Evolutionary conservation across 2,329 filamentous ascomycete genomes (phyloP), one percentile per base, ranked within the genome.

Genomic region (Trichoderma atrobrunneum): DNA sequence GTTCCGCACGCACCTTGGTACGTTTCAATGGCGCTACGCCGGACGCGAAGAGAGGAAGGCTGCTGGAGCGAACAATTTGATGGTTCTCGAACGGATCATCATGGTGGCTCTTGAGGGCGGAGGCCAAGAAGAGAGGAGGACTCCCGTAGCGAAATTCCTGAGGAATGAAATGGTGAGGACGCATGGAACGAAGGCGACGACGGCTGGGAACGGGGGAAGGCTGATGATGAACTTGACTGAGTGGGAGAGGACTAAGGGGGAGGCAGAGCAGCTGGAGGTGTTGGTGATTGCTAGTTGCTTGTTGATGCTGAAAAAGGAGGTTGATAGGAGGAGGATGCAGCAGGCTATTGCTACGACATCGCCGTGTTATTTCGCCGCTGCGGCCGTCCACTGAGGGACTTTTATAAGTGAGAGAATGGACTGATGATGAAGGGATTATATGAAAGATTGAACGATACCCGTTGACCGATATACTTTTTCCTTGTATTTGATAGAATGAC

Each of bases 271-370:
- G 76, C 78, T 87, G 72, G 82, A 88, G 75, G 80, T 84, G n/a
- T 73, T 90, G 24, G 82, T 87, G 11, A 83, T 91, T 21, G 84
- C 85, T 57, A 90, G 87, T 18, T 89, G 86, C 72, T 75, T 91
- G 71, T 79, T 86, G 18, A 90, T 92, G 89, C 78, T 91, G 75
- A 91, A 91, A 85, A 88, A 87, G 79, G 90, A 91, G 83, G 81
- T 90, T 64, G 89, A 91, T 78, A 81, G 89, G 56, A 81, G 87
- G 74, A 82, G 87, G 72, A 77, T 82, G 72, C 79, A 86, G 64
- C 87, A 91, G 82, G 79, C 84, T 59, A 83, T 84, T 71, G 79
- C 84, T 4, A 83, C 88, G 28, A 32, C 28, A 18, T 36, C 67
- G 6, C 39, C 39, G 16, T 43, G 39, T n/a, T 43, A 43, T 43